A percentile compares a stretch with the other conserved stretches of the same genome.
Evolutionary conservation across 495 filamentous ascomycete genomes (phyloP).

Genomic region (Neurospora africana): DNA sequence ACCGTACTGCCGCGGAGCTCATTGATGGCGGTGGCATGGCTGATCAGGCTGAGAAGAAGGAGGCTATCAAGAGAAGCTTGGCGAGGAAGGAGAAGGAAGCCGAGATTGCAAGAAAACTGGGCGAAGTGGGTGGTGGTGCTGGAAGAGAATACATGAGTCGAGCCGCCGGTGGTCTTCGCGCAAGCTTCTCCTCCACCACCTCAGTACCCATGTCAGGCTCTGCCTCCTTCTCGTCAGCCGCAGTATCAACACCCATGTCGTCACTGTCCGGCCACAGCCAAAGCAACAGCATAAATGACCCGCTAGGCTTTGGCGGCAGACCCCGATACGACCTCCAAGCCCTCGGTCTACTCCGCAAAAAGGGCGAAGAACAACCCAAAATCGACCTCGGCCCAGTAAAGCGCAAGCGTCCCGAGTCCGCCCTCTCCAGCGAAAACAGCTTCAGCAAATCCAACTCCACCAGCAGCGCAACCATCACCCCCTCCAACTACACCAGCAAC

Average conservation of each 20-base stretch:
- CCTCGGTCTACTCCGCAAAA: conserved; percentile 47
- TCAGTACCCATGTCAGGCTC: conserved; percentile 3
- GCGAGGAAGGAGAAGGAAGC: conserved; percentile 67
- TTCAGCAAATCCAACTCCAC: conserved; percentile 11
- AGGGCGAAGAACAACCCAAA: conserved; percentile 34
- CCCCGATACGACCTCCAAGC: conserved; percentile 31
- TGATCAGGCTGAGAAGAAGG: conserved; percentile 46
- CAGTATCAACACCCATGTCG: conserved; percentile 3
- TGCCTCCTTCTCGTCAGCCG: background rate
- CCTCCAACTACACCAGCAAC: background rate
- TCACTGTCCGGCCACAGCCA: conserved; percentile 4
- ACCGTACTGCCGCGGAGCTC: conserved; percentile 42
- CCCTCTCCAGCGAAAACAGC: conserved; percentile 14
- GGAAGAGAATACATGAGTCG: conserved; percentile 69
- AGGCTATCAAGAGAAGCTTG: conserved; percentile 56
- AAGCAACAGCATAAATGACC: background rate
- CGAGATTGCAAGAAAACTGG: conserved; percentile 64
- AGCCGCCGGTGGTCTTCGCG: conserved; percentile 2
- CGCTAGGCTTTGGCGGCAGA: background rate
- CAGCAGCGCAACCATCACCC: background rate
- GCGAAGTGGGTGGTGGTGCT: conserved; percentile 48
- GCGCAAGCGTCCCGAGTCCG: conserved; percentile 45
- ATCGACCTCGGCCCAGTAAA: conserved; percentile 68
- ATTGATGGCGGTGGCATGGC: conserved; percentile 57
- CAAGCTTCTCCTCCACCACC: conserved; percentile 9